A percentile compares a stretch with the other conserved stretches of the same genome.
Conservation (phyloP, 345 rosid genomes). For the Salix suchowensis region DNA sequence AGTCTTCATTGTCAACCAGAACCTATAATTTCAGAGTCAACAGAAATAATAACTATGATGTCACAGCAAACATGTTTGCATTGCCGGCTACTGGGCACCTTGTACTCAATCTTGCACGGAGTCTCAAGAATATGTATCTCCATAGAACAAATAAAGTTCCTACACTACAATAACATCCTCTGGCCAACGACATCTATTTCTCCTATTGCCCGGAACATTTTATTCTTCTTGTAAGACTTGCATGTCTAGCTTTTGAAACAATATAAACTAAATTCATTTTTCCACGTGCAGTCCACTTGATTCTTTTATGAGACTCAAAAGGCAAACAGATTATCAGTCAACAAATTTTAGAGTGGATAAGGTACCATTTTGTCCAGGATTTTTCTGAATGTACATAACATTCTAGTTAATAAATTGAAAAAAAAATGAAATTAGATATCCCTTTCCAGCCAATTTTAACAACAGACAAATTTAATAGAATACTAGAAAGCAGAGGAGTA, state of each 20-base stretch:
- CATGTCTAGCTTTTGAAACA: background rate
- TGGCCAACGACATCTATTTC: background rate
- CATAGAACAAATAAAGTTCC: background rate
- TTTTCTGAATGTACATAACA: background rate
- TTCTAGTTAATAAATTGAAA: background rate
- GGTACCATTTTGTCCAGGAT: background rate
- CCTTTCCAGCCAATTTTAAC: background rate
- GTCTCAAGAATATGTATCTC: background rate
- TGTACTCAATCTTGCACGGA: no score
- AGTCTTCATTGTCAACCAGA: constrained; percentile 90
- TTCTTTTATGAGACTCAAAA: background rate
- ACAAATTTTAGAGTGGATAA: background rate
- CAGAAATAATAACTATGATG: background rate
- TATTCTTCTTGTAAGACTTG: background rate
- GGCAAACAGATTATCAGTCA: background rate
- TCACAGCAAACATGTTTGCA: background rate
- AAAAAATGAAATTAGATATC: background rate
- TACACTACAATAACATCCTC: no score
- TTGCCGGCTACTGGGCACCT: background rate
- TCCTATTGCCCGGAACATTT: background rate
- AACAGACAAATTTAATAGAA: background rate
- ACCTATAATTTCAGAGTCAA: constrained; percentile 37
- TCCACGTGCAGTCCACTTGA: background rate
- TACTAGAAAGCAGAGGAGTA: background rate
- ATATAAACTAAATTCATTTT: background rate